Percentiles rank a stretch among this genome's conserved stretches.
Evolutionary conservation across 2,329 filamentous ascomycete species (phyloP).

Genomic region (Gremmenia infestans): DNA sequence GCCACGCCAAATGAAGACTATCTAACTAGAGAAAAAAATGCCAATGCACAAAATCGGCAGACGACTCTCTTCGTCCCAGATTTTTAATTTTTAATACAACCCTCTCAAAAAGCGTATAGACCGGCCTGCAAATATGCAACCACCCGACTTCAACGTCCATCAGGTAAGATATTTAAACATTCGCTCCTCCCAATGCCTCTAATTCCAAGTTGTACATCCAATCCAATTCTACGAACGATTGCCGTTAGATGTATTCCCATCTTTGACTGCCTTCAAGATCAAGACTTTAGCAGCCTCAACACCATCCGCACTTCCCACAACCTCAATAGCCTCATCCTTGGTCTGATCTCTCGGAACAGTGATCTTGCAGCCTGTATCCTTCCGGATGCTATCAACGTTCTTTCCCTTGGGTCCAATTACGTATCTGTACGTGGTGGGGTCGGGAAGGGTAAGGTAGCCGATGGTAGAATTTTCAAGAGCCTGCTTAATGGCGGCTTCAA

Average conservation of each 20-base stretch:
- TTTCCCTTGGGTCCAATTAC: conserved; percentile 85
- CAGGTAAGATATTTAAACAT: not conserved
- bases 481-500: conserved; percentile 69
- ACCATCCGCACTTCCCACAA: conserved; percentile 72
- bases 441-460: conserved; percentile 81
- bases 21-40: not conserved
- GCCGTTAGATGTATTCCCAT: conserved; percentile 29
- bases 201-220: not conserved
- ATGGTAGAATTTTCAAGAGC: conserved; percentile 65
- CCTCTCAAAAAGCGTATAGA: conserved; percentile 10
- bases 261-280: conserved; percentile 77
- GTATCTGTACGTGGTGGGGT: conserved; percentile 82
- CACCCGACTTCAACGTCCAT: not conserved
- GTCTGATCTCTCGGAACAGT: conserved; percentile 81
- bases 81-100: conserved; percentile 15
- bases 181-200: not conserved
- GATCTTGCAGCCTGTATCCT: conserved; percentile 89
- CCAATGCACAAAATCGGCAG: conserved; percentile 1
- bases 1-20: not conserved
- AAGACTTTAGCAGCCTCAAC: conserved; percentile 84
- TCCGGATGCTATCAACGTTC: conserved; percentile 89
- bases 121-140: not conserved
- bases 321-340: conserved; percentile 79
- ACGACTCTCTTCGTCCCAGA: not conserved
- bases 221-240: conserved; percentile 6